Percentiles rank a stretch among this genome's conserved stretches.
phyloP scores from a whole-genome alignment of 345 rosid genomes.

The Hypericum androsaemum region DNA sequence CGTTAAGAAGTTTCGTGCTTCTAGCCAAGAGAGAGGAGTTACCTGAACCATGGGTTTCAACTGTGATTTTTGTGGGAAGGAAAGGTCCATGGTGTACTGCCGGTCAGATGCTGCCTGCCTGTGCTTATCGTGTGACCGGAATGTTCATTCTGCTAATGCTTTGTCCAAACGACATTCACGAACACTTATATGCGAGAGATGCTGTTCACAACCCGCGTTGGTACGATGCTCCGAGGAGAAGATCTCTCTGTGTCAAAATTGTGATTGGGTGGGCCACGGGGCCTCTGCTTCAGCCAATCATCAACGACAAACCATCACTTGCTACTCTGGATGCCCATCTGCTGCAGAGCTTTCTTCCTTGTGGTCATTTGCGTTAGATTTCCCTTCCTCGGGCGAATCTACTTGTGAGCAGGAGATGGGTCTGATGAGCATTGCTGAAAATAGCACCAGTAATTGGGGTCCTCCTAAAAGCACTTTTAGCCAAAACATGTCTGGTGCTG shows the following conservation, averaged over 20 bases:
- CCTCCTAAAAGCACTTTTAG: slow-evolving; percentile 23
- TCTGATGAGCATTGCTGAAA: slow-evolving; percentile 72
- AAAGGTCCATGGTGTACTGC: slow-evolving; percentile 87
- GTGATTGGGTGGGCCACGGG: slow-evolving; percentile 81
- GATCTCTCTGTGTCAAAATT: slow-evolving; percentile 87
- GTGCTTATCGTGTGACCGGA: slow-evolving; percentile 89
- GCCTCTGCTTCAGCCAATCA: slow-evolving; percentile 42
- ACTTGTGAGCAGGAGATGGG: slow-evolving; percentile 72
- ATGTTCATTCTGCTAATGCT: slow-evolving; percentile 91
- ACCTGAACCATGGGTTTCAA: slow-evolving; percentile 58
- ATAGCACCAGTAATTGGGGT: slow-evolving; percentile 21
- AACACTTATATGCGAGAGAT: slow-evolving; percentile 78
- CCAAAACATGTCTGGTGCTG: slow-evolving; percentile 26
- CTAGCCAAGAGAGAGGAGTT: not conserved
- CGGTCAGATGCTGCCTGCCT: slow-evolving; percentile 90
- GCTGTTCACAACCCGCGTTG: slow-evolving; percentile 71
- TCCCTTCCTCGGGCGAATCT: slow-evolving; percentile 41
- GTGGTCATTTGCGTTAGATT: slow-evolving; percentile 69
- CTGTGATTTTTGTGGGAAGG: slow-evolving; percentile 92
- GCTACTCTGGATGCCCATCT: slow-evolving; percentile 93
- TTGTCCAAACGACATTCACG: slow-evolving; percentile 85
- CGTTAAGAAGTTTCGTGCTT: slow-evolving; percentile 11
- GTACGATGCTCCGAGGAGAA: slow-evolving; percentile 77
- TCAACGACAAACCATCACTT: slow-evolving; percentile 63
- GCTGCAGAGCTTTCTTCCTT: slow-evolving; percentile 75